Conservation (phyloP, 306 rosid species). For the Medicago lupulina region DNA sequence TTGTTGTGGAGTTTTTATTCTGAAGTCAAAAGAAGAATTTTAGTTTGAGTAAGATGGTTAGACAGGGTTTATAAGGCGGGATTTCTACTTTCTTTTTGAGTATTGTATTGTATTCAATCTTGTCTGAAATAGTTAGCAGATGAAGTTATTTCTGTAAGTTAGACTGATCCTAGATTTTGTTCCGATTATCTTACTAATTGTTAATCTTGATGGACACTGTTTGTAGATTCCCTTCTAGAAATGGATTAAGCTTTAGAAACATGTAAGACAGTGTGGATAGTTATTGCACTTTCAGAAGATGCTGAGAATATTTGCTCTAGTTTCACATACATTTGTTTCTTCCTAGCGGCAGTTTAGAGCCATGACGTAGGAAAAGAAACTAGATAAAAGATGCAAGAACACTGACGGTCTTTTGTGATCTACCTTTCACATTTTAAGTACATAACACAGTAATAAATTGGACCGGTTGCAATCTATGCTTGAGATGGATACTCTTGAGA, state of each 20-base stretch:
- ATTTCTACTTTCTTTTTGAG: constrained; percentile 13
- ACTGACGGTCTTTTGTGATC: not conserved
- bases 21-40: not conserved
- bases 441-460: not conserved
- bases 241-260: constrained; percentile 26
- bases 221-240: constrained; percentile 27
- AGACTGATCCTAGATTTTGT: constrained; percentile 11
- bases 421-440: constrained; percentile 25
- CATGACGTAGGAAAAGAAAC: not conserved
- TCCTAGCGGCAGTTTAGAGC: constrained; percentile 20
- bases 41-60: constrained; percentile 21
- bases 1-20: constrained; percentile 26
- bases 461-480: constrained; percentile 11
- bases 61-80: not conserved
- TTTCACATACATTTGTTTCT: not conserved
- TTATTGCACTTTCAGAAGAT: constrained; percentile 24
- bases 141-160: constrained; percentile 7
- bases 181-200: not conserved
- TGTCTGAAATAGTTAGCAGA: constrained; percentile 24
- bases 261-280: not conserved
- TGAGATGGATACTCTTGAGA: constrained; percentile 11
- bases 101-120: constrained; percentile 11
- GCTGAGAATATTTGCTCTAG: constrained; percentile 20
- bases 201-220: constrained; percentile 21
- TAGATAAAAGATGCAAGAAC: constrained; percentile 14